These are phyloP conservation scores for Reutealis trisperma DNA, from an alignment of 345 rosid genomes.

Conservation along the genomic window DNA sequence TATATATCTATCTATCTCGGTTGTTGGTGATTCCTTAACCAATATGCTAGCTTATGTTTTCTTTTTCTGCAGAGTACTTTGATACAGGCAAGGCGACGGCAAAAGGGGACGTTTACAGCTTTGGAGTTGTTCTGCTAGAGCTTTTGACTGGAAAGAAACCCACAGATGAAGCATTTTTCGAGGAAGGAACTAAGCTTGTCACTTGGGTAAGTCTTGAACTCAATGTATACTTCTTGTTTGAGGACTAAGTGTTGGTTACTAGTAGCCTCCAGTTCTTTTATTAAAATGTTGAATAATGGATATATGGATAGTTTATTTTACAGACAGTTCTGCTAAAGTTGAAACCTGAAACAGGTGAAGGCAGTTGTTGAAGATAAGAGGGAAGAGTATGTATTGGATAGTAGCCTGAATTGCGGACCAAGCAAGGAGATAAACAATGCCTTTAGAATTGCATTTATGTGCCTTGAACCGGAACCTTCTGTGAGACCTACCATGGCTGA, in stretches of 20 bases:
- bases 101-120: conserved; percentile 89
- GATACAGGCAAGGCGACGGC: conserved; percentile 77
- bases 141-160: conserved; percentile 78
- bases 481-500: conserved; percentile 81
- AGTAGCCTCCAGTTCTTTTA: not conserved
- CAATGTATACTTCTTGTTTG: too few relatives aligned
- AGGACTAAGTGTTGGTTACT: too few relatives aligned
- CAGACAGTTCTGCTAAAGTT: not conserved
- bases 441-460: conserved; percentile 61
- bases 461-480: conserved; percentile 84
- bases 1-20: not conserved
- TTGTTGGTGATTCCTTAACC: not conserved
- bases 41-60: not conserved
- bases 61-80: conserved; percentile 59
- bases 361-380: conserved; percentile 64
- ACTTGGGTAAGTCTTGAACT: conserved; percentile 60
- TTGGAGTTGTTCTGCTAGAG: conserved; percentile 79
- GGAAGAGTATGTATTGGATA: conserved; percentile 62
- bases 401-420: conserved; percentile 51
- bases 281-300: not conserved
- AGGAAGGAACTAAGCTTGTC: conserved; percentile 89
- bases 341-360: conserved; percentile 55
- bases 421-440: conserved; percentile 54
- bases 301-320: not conserved
- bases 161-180: conserved; percentile 72